Percentiles rank a stretch among this genome's conserved stretches.
Evolutionary conservation across 1,284 basidiomycete species (phyloP).

Genomic region (Trametes pubescens): DNA sequence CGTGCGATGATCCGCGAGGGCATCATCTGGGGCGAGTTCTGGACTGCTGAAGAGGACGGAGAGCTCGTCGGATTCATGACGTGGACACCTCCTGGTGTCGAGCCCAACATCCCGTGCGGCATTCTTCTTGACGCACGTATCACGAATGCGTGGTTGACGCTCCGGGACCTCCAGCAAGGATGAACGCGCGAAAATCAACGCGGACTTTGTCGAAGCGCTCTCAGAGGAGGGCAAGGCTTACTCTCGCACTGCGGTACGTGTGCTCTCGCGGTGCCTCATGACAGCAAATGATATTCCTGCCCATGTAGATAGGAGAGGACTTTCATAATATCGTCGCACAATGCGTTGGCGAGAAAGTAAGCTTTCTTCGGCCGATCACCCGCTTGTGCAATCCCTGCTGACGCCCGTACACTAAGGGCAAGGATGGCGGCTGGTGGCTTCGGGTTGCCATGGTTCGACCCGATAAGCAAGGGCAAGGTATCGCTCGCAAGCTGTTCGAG

Average conservation of each 20-base stretch:
- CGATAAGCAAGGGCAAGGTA: conserved; percentile 31
- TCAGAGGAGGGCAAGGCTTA: conserved; percentile 13
- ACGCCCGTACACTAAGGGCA: conserved; percentile 16
- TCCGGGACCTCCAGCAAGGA: conserved; percentile 6
- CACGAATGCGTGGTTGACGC: neutral
- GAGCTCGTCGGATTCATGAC: conserved; percentile 33
- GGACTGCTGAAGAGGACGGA: conserved; percentile 30
- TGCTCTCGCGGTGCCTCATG: neutral
- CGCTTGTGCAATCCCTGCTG: neutral
- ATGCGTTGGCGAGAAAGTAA: conserved; percentile 4
- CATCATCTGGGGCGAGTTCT: conserved; percentile 32
- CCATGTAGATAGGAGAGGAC: neutral
- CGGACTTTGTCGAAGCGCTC: conserved; percentile 1
- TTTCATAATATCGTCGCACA: conserved; percentile 5
- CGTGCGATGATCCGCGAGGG: conserved; percentile 35
- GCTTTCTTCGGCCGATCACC: neutral
- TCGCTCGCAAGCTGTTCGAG: conserved; percentile 28
- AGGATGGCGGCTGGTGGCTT: conserved; percentile 35
- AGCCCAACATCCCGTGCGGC: conserved; percentile 34
- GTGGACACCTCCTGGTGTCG: conserved; percentile 33
- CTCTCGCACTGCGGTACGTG: neutral
- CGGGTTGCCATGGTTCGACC: conserved; percentile 32
- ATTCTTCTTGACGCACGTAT: neutral
- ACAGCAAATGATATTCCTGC: neutral
- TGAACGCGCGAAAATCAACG: conserved; percentile 8